Percentiles rank a stretch among this genome's conserved stretches.
These are phyloP conservation scores for Juglanconis sp. DNA, from an alignment of 2,329 filamentous ascomycete genomes.

Conservation along the genomic window DNA sequence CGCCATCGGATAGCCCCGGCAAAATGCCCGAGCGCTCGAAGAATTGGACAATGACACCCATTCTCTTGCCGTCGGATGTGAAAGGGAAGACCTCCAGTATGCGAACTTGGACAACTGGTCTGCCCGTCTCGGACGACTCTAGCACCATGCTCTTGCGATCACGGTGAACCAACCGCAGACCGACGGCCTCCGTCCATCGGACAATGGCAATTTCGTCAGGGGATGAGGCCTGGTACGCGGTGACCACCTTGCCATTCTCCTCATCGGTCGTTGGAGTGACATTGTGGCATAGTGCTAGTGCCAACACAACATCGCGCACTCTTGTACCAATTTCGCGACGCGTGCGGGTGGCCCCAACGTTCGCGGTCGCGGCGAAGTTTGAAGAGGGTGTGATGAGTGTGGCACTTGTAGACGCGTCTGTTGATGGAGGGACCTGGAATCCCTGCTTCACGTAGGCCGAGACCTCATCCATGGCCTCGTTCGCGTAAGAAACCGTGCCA, in stretches of 20 bases:
- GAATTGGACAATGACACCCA: conserved; percentile 95
- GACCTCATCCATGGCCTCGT: conserved; percentile 98
- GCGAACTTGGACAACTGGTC: conserved; percentile 75
- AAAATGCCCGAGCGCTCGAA: conserved; percentile 53
- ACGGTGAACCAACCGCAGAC: conserved; percentile 76
- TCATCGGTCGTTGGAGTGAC: conserved; percentile 90
- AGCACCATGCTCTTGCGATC: conserved; percentile 84
- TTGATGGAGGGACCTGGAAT: conserved; percentile 58
- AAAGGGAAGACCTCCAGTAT: conserved; percentile 97
- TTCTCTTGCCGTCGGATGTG: conserved; percentile 94
- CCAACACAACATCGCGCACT: conserved; percentile 88
- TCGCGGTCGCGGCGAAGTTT: conserved; percentile 58
- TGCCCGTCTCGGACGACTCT: conserved; percentile 70
- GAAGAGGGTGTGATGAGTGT: conserved; percentile 74
- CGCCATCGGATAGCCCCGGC: conserved; percentile 55
- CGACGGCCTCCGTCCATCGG: conserved; percentile 89
- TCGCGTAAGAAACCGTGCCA: conserved; percentile 95
- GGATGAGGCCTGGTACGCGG: conserved; percentile 92
- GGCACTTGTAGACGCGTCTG: conserved; percentile 40
- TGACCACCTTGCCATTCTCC: conserved; percentile 71
- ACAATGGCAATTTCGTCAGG: conserved; percentile 98
- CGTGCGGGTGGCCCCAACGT: conserved; percentile 70
- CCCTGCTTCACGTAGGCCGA: conserved; percentile 79
- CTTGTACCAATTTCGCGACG: conserved; percentile 89
- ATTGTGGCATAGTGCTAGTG: conserved; percentile 92